These are phyloP conservation scores for Lindgomyces ingoldianus DNA, from an alignment of 495 filamentous ascomycete species.

Conservation along the genomic window DNA sequence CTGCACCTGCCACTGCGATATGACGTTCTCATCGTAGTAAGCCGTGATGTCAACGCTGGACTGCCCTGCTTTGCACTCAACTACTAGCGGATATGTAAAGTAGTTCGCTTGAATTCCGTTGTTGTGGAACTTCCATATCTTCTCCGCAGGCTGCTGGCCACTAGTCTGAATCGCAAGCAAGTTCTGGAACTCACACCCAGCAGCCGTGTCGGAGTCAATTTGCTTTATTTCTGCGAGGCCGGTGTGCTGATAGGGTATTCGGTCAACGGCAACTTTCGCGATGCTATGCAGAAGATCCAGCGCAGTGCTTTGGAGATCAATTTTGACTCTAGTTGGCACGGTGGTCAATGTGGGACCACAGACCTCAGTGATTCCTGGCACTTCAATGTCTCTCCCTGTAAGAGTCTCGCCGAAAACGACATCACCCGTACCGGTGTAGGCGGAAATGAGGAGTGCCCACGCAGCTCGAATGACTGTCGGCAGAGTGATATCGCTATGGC, in stretches of 20 bases:
- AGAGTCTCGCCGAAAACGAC: constrained; percentile 59
- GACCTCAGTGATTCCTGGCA: constrained; percentile 54
- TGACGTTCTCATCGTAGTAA: constrained; percentile 30
- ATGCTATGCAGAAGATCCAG: constrained; percentile 49
- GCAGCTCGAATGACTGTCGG: constrained; percentile 56
- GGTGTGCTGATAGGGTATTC: constrained; percentile 55
- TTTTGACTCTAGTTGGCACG: constrained; percentile 40
- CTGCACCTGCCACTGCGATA: constrained; percentile 27
- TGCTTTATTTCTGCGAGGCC: constrained; percentile 68
- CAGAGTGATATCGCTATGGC: constrained; percentile 43
- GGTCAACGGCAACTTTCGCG: constrained; percentile 49
- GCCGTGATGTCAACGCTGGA: constrained; percentile 24
- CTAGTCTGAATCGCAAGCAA: constrained; percentile 58
- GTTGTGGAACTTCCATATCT: constrained; percentile 34
- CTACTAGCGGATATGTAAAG: constrained; percentile 35
- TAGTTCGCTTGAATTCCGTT: constrained; percentile 36
- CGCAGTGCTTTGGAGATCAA: constrained; percentile 46
- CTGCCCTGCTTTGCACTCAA: constrained; percentile 28
- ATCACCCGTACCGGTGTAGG: constrained; percentile 51
- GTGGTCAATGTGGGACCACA: constrained; percentile 58
- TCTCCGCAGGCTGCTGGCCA: constrained; percentile 24
- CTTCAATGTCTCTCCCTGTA: constrained; percentile 55
- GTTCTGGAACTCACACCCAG: constrained; percentile 66
- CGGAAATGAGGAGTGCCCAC: constrained; percentile 55
- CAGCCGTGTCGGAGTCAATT: constrained; percentile 60